A percentile compares a stretch with the other conserved stretches of the same genome.
Conservation (phyloP, 108 stramenopile genomes). For the Nitzschia sp. region DNA sequence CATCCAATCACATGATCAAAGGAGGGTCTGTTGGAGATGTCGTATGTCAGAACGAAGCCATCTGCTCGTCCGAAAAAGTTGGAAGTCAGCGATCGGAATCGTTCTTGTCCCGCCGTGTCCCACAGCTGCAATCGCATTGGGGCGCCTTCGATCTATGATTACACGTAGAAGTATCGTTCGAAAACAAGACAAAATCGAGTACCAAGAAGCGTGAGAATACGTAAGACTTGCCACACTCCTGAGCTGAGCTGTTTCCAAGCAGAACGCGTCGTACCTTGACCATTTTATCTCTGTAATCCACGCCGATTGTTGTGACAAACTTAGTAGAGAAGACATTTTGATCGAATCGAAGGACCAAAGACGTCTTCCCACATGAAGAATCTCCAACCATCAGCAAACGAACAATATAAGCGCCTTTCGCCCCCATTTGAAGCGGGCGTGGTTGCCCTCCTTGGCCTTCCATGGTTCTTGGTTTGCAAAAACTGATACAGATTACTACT, state of each 20-base stretch:
- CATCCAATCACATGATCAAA: conserved; percentile 93
- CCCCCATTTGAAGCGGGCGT: conserved; percentile 89
- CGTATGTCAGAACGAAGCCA: conserved; percentile 91
- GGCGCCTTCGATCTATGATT: conserved; percentile 86
- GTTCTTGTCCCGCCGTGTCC: conserved; percentile 96
- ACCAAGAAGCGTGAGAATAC: not conserved
- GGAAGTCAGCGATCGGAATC: conserved; percentile 91
- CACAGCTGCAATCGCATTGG: conserved; percentile 90
- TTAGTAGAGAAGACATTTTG: conserved; percentile 92
- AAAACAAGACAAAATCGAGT: not conserved
- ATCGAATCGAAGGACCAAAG: conserved; percentile 86
- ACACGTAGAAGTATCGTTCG: too few species aligned
- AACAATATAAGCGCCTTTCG: conserved; percentile 90
- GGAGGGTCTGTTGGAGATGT: conserved; percentile 85
- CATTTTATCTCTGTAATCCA: conserved; percentile 95
- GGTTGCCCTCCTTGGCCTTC: conserved; percentile 10
- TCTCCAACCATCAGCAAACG: conserved; percentile 91
- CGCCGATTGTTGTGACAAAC: conserved; percentile 94
- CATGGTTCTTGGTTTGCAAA: conserved; percentile 6
- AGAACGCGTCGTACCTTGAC: conserved; percentile 73
- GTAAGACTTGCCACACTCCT: not conserved
- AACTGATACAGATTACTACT: not conserved
- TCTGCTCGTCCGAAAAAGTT: conserved; percentile 95
- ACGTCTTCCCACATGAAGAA: conserved; percentile 87
- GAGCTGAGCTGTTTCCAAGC: too few species aligned